Conservation (phyloP, 1,139 yeast genomes). For the Hyphopichia buzzinii region DNA sequence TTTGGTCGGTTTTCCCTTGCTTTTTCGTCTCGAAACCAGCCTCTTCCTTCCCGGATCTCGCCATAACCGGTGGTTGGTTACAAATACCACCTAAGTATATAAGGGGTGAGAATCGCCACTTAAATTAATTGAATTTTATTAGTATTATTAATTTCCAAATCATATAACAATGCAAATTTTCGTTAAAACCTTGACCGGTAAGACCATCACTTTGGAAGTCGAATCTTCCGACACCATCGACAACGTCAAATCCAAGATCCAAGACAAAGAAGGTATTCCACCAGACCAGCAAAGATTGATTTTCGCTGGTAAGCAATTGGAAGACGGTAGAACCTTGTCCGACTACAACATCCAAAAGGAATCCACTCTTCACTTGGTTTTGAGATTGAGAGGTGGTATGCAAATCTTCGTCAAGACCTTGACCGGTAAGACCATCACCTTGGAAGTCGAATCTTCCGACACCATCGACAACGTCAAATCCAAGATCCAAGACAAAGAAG, state of each 20-base stretch:
- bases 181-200: conserved; percentile 94
- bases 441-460: conserved; percentile 30
- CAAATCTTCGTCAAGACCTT: conserved; percentile 98
- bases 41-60: neutral
- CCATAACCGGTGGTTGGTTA: neutral
- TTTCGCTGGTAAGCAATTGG: conserved; percentile 99
- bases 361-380: conserved; percentile 86
- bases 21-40: neutral
- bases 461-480: conserved; percentile 84
- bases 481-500: conserved; percentile 97
- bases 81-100: conserved; percentile 5
- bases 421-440: conserved; percentile 82
- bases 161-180: conserved; percentile 71
- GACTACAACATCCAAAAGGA: conserved; percentile 31
- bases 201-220: conserved; percentile 98
- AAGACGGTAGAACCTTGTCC: conserved; percentile 86
- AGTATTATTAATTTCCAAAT: neutral
- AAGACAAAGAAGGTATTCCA: conserved; percentile 99
- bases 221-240: conserved; percentile 99
- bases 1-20: neutral
- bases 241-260: conserved; percentile 98
- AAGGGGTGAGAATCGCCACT: conserved; percentile 8
- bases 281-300: conserved; percentile 99
- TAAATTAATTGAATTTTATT: conserved; percentile 1
- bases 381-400: conserved; percentile 99